Evolutionary conservation across 768 basidiomycete genomes (phyloP), one percentile per base, ranked within the genome.

Genomic region (Strobilomyces echinocephalus): DNA sequence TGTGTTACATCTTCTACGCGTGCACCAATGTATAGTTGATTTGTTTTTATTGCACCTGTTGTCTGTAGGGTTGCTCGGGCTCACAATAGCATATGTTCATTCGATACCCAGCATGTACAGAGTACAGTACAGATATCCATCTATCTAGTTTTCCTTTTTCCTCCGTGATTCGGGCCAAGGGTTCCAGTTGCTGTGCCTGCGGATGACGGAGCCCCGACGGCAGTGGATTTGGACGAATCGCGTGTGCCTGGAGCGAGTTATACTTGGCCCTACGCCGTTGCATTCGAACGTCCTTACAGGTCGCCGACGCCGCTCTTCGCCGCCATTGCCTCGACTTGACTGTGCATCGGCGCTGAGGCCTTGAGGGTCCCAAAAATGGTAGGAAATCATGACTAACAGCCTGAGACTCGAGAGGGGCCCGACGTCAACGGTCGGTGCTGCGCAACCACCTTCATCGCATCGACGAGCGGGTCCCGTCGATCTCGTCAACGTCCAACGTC

Each of bases 391-490:
- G 28, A 45, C 43, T 54, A 60, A 38, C 36, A 3, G 15, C 11
- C 34, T 34, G 21, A 12, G 6, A 10, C 24, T 9, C 4, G 34
- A 15, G 14, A 10, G 4, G 34, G 10, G 34, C 34, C 34, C 34
- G 34, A 34, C 34, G 34, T 33, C 8, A 12, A 5, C 24, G 39
- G 11, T 26, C 24, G 24, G 24, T 24, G 24, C 24, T 24, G 24
- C 24, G 24, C 24, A 40, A 36, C 36, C 48, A 50, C 18, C 50
- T 47, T n/a, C 18, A 30, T 21, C 30, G 30, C 30, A 5, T 67
- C 57, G 57, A 48, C 64, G 65, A 62, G 65, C 65, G 24, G 64
- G 64, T 52, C 61, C 62, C 59, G 62, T 67, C 55, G 64, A 52
- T 53, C 38, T 15, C 24, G 24, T 15, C 24, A 36, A 30, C 21